Evolutionary conservation across 306 rosid genomes (phyloP).

Genomic region (Carpinus fangiana): DNA sequence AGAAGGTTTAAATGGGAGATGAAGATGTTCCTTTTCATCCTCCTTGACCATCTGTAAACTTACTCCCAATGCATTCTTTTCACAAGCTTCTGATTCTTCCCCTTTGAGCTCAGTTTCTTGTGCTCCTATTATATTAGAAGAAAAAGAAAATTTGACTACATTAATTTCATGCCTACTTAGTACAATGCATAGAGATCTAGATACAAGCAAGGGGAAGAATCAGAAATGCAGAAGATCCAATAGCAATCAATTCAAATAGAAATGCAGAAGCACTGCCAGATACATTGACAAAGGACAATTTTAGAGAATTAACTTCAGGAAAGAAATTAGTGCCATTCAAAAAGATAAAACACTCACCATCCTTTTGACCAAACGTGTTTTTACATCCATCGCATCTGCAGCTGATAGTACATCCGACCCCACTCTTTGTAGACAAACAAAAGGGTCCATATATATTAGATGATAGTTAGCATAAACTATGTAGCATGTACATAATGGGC

Average conservation of each 20-base stretch:
- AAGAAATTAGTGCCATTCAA: neutral
- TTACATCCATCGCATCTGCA: conserved; percentile 87
- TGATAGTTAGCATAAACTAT: conserved; percentile 27
- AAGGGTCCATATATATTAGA: conserved; percentile 16
- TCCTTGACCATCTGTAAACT: conserved; percentile 41
- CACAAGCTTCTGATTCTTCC: conserved; percentile 63
- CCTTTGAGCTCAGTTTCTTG: conserved; percentile 46
- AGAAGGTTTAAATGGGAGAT: conserved; percentile 50
- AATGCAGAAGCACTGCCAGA: neutral
- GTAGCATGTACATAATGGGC: neutral
- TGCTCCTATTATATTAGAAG: conserved; percentile 25
- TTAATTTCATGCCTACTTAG: neutral
- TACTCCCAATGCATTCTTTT: conserved; percentile 41
- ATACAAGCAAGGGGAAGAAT: neutral
- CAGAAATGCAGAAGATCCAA: neutral
- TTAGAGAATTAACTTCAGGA: neutral
- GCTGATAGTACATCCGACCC: conserved; percentile 78
- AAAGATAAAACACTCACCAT: conserved; percentile 50
- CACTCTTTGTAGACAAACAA: conserved; percentile 48
- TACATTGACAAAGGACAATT: neutral
- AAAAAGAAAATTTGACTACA: neutral
- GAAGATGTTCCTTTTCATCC: conserved; percentile 49
- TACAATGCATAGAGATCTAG: neutral
- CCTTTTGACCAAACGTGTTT: conserved; percentile 74
- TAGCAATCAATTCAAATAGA: neutral